Evolutionary conservation across 345 rosid genomes (phyloP), one percentile per base, ranked within the genome.

Genomic region (Aquilaria malaccensis): DNA sequence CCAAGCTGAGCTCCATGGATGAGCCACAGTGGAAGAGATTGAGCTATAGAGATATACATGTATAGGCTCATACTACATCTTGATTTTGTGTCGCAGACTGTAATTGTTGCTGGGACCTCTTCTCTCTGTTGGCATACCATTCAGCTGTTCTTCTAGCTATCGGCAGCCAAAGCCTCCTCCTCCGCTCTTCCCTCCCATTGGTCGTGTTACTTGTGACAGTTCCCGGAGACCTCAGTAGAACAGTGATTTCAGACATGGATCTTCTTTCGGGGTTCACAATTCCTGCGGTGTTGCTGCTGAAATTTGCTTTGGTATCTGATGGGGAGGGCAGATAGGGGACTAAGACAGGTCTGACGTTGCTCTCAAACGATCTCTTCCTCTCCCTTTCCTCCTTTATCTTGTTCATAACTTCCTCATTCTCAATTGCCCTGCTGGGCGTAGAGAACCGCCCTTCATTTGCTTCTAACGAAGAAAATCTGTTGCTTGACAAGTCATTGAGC

Each of bases 231-330:
- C 98, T 85, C 5, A 91, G 74, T 43, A 89, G 45, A 15, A 70
- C 76, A 2, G 85, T 85, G 62, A 93, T 89, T 59, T 93, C 98
- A 11, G 97, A 93, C 64, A 81, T 67, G 6, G 96, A 76, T 79
- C 94, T 80, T 67, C 88, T 80, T 33, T 74, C 89, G 7, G 62
- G 71, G 29, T 56, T 53, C 13, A 74, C 48, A 52, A 67, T 46
- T 52, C 68, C 78, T 56, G 83, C 74, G 29, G 70, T 60, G 7
- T 3, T 37, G 2, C 7, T 37, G 54, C 47, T 48, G 31, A 53
- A 58, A 52, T 55, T 64, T 10, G 60, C 50, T 10, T 50, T 62
- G 30, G 67, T 71, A 4, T 62, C 67, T 6, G 73, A 72, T 2
- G 73, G 52, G 13, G 69, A 73, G 50, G 86, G 72, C 56, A 51